phyloP scores from a whole-genome alignment of 2,329 filamentous ascomycete species.

The Colletotrichum neosansevieriae region DNA sequence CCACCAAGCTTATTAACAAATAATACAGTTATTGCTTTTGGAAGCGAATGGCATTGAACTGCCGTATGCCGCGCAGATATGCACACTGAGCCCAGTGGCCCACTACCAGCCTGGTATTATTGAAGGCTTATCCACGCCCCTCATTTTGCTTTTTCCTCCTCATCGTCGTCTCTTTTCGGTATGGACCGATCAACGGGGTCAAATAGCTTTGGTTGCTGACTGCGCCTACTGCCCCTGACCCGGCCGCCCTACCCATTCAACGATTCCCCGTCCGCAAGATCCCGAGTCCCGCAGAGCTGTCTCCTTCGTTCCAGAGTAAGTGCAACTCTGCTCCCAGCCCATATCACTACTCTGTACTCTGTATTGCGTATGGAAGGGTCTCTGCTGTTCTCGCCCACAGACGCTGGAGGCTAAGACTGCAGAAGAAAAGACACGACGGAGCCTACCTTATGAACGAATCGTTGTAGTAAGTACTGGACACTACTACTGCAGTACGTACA shows the following conservation, averaged over 20 bases:
- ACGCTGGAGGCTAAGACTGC: constrained; percentile 1
- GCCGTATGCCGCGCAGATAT: constrained; percentile 30
- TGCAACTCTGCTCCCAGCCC: too few species aligned
- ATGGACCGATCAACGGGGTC: constrained; percentile 28
- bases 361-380: not conserved
- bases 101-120: constrained; percentile 31
- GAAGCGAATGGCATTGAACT: constrained; percentile 12
- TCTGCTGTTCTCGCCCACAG: constrained; percentile 2
- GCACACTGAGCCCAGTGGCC: constrained; percentile 21
- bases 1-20: constrained; percentile 15
- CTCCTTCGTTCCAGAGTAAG: not conserved
- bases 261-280: constrained; percentile 20
- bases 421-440: constrained; percentile 19
- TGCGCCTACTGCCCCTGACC: constrained; percentile 32
- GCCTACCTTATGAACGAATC: not conserved
- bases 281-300: constrained; percentile 18
- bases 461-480: not conserved
- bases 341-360: too few species aligned
- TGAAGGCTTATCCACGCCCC: constrained; percentile 22
- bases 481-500: not conserved
- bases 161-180: constrained; percentile 17
- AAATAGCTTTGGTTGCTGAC: constrained; percentile 3
- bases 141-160: constrained; percentile 25
- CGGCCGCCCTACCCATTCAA: constrained; percentile 19
- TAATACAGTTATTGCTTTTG: constrained; percentile 4